Conservation (phyloP, 495 filamentous ascomycete species). For the Talaromyces wortmannii region DNA sequence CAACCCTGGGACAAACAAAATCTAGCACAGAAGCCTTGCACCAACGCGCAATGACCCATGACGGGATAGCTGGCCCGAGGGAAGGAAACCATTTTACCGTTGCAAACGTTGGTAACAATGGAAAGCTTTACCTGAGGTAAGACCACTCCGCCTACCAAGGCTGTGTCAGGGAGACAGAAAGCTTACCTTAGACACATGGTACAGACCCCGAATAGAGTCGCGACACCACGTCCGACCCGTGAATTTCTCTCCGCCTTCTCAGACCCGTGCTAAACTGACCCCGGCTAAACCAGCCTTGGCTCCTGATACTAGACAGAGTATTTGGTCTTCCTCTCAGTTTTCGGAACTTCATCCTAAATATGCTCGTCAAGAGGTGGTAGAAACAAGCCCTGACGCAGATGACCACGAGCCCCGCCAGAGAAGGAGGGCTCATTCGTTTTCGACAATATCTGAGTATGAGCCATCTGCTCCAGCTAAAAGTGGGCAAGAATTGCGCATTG, state of each 20-base stretch:
- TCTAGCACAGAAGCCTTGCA: constrained; percentile 41
- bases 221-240: constrained; percentile 49
- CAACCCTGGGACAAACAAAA: constrained; percentile 35
- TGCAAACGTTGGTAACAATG: constrained; percentile 89
- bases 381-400: constrained; percentile 21
- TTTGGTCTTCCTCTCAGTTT: constrained; percentile 41
- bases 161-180: constrained; percentile 3
- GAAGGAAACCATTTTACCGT: constrained; percentile 82
- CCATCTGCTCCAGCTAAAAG: constrained; percentile 22
- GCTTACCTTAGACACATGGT: not conserved
- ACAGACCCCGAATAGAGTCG: constrained; percentile 53
- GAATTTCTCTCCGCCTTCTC: constrained; percentile 48
- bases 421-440: constrained; percentile 59
- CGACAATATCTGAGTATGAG: constrained; percentile 47
- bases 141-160: constrained; percentile 14
- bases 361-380: constrained; percentile 14
- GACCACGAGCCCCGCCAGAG: constrained; percentile 26
- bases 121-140: constrained; percentile 91
- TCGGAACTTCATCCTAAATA: constrained; percentile 34
- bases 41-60: constrained; percentile 30
- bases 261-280: constrained; percentile 48
- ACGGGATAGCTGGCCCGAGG: constrained; percentile 25
- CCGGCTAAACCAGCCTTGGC: constrained; percentile 5
- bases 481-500: constrained; percentile 67
- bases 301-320: constrained; percentile 4